These are phyloP conservation scores for Rosa persica DNA, from an alignment of 306 rosid genomes.

Conservation along the genomic window DNA sequence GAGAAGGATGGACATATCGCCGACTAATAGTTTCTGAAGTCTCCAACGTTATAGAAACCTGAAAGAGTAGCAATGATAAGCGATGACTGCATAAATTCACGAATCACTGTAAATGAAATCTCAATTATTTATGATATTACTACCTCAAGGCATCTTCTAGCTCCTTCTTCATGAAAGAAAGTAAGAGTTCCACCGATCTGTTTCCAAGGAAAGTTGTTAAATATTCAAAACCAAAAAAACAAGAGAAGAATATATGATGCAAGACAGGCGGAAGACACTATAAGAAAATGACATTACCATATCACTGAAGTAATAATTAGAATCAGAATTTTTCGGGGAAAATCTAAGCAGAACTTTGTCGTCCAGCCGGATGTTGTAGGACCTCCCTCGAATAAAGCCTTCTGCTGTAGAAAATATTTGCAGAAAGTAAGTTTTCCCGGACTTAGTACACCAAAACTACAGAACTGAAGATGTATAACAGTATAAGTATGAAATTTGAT, in stretches of 20 bases:
- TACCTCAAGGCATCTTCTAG: conserved; percentile 99
- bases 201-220: neutral
- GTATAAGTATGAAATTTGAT: conserved; percentile 31
- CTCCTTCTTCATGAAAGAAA: conserved; percentile 84
- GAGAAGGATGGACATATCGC: conserved; percentile 80
- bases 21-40: conserved; percentile 87
- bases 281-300: conserved; percentile 50
- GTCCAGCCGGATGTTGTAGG: conserved; percentile 93
- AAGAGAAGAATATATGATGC: conserved; percentile 1
- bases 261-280: conserved; percentile 12
- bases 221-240: conserved; percentile 9
- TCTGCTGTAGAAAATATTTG: conserved; percentile 90
- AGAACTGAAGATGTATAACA: conserved; percentile 12
- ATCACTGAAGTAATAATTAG: conserved; percentile 89
- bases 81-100: conserved; percentile 14
- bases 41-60: conserved; percentile 85
- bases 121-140: conserved; percentile 27
- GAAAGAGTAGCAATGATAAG: conserved; percentile 27
- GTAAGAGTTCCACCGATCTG: conserved; percentile 99
- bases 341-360: conserved; percentile 89
- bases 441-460: conserved; percentile 16
- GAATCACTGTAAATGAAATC: conserved; percentile 14
- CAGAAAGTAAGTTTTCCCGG: conserved; percentile 47
- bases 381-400: conserved; percentile 94
- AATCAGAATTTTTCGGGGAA: conserved; percentile 89